Evolutionary conservation across 2,329 filamentous ascomycete genomes (phyloP).

Genomic region (Domatiomyces globalis): DNA sequence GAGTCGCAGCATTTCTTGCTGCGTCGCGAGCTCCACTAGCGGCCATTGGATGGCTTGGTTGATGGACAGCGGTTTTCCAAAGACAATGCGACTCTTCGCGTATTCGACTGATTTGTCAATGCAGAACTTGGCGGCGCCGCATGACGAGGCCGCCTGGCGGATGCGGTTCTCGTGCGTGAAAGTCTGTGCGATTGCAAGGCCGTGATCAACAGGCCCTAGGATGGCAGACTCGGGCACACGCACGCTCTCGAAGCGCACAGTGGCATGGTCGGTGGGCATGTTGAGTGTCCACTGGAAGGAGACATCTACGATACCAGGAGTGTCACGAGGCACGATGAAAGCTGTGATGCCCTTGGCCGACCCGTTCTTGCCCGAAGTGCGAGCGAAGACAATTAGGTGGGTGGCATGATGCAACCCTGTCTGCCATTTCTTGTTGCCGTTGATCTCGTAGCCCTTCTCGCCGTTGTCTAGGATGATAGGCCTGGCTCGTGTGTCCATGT

Average conservation of each 20-base stretch:
- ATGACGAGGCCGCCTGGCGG: conserved; percentile 47
- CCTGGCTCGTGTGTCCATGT: conserved; percentile 43
- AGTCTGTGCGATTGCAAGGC: conserved; percentile 48
- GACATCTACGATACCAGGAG: conserved; percentile 39
- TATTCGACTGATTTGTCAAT: conserved; percentile 44
- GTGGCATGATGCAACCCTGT: conserved; percentile 49
- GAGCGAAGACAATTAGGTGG: conserved; percentile 48
- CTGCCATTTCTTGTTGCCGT: conserved; percentile 51
- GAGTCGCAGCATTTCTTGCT: conserved; percentile 47
- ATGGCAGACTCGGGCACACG: conserved; percentile 40
- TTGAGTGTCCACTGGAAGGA: conserved; percentile 53
- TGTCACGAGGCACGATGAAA: conserved; percentile 42
- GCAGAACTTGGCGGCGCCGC: conserved; percentile 47
- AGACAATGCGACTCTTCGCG: conserved; percentile 40
- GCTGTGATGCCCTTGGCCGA: conserved; percentile 45
- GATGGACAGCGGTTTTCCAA: conserved; percentile 41
- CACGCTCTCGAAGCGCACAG: conserved; percentile 43
- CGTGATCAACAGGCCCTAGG: conserved; percentile 39
- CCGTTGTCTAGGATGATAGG: conserved; percentile 28
- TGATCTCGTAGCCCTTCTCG: conserved; percentile 38
- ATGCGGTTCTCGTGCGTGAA: conserved; percentile 54
- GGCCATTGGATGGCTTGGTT: conserved; percentile 53
- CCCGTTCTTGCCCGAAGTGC: conserved; percentile 41
- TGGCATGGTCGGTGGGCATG: conserved; percentile 54
- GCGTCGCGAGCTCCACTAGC: conserved; percentile 47